A percentile compares a stretch with the other conserved stretches of the same genome.
Conservation (phyloP, 2,329 filamentous ascomycete genomes). For the Hypoxylon sp. region DNA sequence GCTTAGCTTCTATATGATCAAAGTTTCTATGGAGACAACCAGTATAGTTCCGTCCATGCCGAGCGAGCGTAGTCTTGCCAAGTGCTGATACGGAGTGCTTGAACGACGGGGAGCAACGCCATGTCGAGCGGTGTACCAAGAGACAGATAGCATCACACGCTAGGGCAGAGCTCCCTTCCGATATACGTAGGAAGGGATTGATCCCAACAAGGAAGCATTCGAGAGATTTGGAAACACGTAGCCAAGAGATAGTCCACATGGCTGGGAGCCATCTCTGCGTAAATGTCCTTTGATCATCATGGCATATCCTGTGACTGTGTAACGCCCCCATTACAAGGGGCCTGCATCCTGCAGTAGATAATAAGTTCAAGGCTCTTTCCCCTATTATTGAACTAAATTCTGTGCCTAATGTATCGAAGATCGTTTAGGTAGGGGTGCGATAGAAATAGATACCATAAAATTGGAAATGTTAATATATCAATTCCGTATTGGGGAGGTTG, state of each 20-base stretch:
- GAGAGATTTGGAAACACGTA: slow-evolving; percentile 28
- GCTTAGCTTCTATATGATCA: slow-evolving; percentile 33
- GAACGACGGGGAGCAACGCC: background rate
- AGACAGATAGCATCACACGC: background rate
- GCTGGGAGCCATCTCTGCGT: slow-evolving; percentile 23
- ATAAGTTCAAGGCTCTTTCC: slow-evolving; percentile 2
- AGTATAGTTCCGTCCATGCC: slow-evolving; percentile 9
- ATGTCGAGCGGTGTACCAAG: background rate
- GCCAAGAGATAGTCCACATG: slow-evolving; percentile 41
- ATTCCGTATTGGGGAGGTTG: slow-evolving; percentile 31
- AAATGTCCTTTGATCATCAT: slow-evolving; percentile 31
- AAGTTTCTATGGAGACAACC: slow-evolving; percentile 20
- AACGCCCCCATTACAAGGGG: slow-evolving; percentile 23
- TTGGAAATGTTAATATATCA: slow-evolving; percentile 38
- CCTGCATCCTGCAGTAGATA: slow-evolving; percentile 22
- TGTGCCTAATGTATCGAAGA: slow-evolving; percentile 15
- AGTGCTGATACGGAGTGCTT: slow-evolving; percentile 12
- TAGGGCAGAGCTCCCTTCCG: background rate
- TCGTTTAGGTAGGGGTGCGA: slow-evolving; percentile 2
- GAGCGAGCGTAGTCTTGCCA: slow-evolving; percentile 14
- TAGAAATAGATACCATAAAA: slow-evolving; percentile 16
- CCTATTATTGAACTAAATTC: slow-evolving; percentile 8
- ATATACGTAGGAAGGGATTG: background rate
- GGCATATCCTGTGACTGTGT: slow-evolving; percentile 28
- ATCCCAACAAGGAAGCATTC: slow-evolving; percentile 7